phyloP scores from a whole-genome alignment of 441 rosid genomes.

The Arabidopsis lyrata region DNA sequence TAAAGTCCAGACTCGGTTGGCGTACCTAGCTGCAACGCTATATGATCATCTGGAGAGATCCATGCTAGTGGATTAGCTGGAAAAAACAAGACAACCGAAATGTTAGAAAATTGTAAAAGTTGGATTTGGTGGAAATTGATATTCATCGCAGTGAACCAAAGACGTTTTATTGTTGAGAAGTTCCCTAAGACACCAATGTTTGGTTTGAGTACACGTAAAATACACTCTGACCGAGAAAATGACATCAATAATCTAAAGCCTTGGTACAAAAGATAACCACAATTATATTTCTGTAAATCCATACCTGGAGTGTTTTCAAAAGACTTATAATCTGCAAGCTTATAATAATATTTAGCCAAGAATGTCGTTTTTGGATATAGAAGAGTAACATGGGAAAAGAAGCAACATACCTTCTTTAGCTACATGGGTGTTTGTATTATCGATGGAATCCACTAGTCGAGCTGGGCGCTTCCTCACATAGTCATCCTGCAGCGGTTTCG shows the following conservation, averaged over 20 bases:
- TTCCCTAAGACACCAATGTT: neutral
- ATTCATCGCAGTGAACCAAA: neutral
- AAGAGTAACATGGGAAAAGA: conserved; percentile 14
- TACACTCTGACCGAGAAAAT: neutral
- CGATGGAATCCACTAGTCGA: conserved; percentile 48
- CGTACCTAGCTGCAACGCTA: conserved; percentile 54
- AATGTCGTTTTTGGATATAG: neutral
- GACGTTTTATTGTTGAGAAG: neutral
- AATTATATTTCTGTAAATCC: neutral
- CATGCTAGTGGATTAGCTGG: conserved; percentile 66
- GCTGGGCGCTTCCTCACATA: conserved; percentile 83
- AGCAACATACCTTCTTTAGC: conserved; percentile 59
- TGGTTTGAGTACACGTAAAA: neutral
- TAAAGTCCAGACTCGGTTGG: conserved; percentile 25
- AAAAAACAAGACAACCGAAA: conserved; percentile 13
- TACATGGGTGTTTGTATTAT: conserved; percentile 47
- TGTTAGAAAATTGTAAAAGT: conserved; percentile 24
- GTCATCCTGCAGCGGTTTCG: conserved; percentile 78
- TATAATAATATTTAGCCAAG: neutral
- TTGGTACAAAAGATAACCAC: neutral
- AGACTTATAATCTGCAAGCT: neutral
- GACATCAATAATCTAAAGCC: neutral
- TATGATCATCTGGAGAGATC: conserved; percentile 54
- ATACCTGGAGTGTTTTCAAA: neutral
- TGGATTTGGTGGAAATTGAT: neutral